Evolutionary conservation across 2,329 filamentous ascomycete species (phyloP), one percentile per base, ranked within the genome.

Genomic region (Fusarium setosum): DNA sequence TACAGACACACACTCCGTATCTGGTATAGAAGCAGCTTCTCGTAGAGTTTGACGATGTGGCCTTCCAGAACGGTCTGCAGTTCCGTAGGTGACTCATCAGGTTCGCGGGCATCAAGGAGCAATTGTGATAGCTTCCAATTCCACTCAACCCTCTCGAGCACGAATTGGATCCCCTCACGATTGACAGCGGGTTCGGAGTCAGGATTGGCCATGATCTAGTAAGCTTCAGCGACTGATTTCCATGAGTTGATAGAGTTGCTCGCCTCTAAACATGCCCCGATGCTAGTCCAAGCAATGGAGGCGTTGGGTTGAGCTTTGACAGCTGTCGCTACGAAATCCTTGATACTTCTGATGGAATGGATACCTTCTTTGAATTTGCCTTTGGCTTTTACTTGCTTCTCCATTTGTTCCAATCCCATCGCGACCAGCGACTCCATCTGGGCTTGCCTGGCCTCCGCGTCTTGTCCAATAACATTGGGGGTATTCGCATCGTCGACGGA

Each of bases 71-170:
- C 1, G 4, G 1, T 29, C 1, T 47, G 40, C 9, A 56, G 8
- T 1, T 31, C 26, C 5, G 2, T 8, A 0, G 17, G 17, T 5
- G 41, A n/a, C 1, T 48, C 18, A 4, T 49, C 21, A 4, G 10
- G 13, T 0, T 17, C 21, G 1, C 23, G 31, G 0, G 20, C 5
- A 10, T 42, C 21, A 1, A 59, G 56, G 3, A 57, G 15, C 3
- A 60, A 29, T 4, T 29, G n/a, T 9, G 45, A n/a, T 1, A 60
- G 7, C 32, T 56, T 38, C 57, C 52, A 60, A 40, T 60, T 45
- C 57, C 57, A 60, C 12, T 56, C 24, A 2, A 50, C 15, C 13
- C 50, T 34, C 4, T 45, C 40, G 6, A 52, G 52, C 4, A 60
- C 57, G 10, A 51, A 54, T 4, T 56, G 51, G 7, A 60, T 21